Base-by-base conservation (phyloP, 495 filamentous ascomycete genomes). In the Neurospora sp. region DNA sequence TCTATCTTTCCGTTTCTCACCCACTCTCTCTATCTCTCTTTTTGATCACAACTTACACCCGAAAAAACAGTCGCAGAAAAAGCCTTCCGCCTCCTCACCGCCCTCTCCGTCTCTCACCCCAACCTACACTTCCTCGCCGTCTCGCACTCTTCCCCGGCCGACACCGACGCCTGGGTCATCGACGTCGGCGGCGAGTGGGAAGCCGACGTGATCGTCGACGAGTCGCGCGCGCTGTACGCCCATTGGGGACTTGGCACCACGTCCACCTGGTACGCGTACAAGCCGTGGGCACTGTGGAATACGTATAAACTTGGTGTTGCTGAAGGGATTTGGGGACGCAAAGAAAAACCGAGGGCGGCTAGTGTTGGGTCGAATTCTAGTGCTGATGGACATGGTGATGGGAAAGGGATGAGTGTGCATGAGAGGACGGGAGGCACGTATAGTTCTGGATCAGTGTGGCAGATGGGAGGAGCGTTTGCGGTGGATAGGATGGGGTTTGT, bases 81-180 rank as follows among this genome's bases (percentile, higher is more conserved):
- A 76, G 85, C 86, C 38, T 88, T 88, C 81, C 77, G 83, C 20
- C 74, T 76, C 23, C 79, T 90, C 12, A 83, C 86, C 27, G 73
- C 77, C 16, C 73, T 81, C 73, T 88, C 89, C 11, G 76, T 74
- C 35, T 70, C 78, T 10, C 80, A 90, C 76, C 83, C 83, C 0
- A 75, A 84, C n/a, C 78, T 90, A 2, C 78, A 83, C 74, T 90
- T 86, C 83, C 79, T 90, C 60, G 88, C 88, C 38, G 79, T 91
- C 12, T 90, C 89, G 6, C 89, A 90, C 76, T 86, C 84, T 31
- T 80, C 84, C n/a, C 71, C 78, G 16, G 76, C 79, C 27, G 82
- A 84, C 0, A 91, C 89, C 0, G 82, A 87, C 71, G 81, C 81
- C 41, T 91, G 89, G 89, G 76, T 89, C 18, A 79, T 83, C 6